Evolutionary conservation across 148 eudicot genomes (phyloP).

Genomic region (Talinum fruticosum): DNA sequence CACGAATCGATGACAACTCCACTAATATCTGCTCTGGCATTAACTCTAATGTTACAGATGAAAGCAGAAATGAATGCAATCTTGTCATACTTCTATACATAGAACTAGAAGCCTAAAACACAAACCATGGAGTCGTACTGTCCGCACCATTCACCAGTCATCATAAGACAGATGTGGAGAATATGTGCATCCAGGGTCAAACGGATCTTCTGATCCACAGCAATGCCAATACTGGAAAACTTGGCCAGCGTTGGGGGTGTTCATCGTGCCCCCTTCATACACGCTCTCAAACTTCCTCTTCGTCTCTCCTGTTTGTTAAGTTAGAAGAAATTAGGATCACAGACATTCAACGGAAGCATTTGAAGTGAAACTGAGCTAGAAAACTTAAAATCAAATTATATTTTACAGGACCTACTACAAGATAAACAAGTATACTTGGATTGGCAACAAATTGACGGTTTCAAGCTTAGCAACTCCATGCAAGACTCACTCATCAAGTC

Average conservation of each 20-base stretch:
- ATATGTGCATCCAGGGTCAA: conserved; percentile 83
- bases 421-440: background rate
- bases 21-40: background rate
- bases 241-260: conserved; percentile 76
- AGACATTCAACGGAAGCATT: conserved; percentile 4
- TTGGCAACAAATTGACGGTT: background rate
- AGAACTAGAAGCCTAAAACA: background rate
- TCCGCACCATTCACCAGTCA: conserved; percentile 38
- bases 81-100: background rate
- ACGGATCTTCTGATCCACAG: conserved; percentile 97
- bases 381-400: background rate
- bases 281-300: conserved; percentile 97
- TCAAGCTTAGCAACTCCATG: background rate
- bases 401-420: background rate
- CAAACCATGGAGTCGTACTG: no score
- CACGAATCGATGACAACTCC: no score
- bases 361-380: background rate
- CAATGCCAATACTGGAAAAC: conserved; percentile 96
- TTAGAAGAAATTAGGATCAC: background rate
- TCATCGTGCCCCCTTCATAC: conserved; percentile 80
- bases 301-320: conserved; percentile 69
- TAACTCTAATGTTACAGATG: background rate
- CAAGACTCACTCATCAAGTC: background rate
- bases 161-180: conserved; percentile 90
- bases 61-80: background rate